Conservation (phyloP, 441 rosid species). For the Flueggea neowawraea region DNA sequence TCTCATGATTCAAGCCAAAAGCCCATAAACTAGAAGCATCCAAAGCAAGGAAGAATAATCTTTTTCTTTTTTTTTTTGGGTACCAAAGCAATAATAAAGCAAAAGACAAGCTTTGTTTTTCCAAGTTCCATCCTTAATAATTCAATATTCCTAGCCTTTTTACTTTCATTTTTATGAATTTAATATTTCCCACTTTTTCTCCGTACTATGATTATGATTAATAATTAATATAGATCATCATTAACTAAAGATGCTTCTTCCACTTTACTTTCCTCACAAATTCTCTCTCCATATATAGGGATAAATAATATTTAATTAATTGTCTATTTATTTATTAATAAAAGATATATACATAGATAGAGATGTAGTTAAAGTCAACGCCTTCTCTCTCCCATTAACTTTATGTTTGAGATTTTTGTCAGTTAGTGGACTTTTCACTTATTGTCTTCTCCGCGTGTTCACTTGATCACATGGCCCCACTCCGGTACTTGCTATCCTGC, state of each 20-base stretch:
- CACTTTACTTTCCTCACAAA: neutral
- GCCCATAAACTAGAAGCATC: too few relatives aligned
- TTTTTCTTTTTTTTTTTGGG: too few relatives aligned
- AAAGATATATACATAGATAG: too few relatives aligned
- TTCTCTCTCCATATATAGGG: neutral
- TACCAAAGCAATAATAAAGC: too few relatives aligned
- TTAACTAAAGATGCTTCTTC: neutral
- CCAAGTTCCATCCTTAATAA: too few relatives aligned
- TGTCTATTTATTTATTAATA: too few relatives aligned
- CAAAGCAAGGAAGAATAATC: too few relatives aligned
- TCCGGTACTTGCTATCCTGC: constrained; percentile 18
- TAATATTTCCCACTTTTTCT: neutral
- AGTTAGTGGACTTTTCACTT: neutral
- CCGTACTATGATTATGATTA: neutral
- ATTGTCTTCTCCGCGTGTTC: constrained; percentile 24
- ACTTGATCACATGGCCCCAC: neutral
- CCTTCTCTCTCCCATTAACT: constrained; percentile 27
- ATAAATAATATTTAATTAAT: neutral
- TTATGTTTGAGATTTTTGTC: constrained; percentile 14
- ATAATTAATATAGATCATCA: constrained; percentile 4
- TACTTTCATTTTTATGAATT: neutral
- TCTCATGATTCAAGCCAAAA: too few relatives aligned
- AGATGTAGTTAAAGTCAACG: constrained; percentile 36
- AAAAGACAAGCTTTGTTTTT: too few relatives aligned
- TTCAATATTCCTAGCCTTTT: too few relatives aligned